Conservation (phyloP, 2,329 filamentous ascomycete species). For the Diaporthe vexans region DNA sequence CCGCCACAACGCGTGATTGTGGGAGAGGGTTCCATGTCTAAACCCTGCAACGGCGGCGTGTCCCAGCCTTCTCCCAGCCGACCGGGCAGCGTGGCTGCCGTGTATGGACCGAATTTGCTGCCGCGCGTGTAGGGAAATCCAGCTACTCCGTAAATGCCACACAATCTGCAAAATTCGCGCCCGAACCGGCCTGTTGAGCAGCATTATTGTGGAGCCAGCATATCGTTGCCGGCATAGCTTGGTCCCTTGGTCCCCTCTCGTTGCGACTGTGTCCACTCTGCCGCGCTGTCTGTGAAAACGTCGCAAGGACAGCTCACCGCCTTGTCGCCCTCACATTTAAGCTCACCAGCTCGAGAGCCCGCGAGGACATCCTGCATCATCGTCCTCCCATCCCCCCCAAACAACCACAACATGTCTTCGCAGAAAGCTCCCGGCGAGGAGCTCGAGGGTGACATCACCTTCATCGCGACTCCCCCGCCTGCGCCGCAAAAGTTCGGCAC, state of each 20-base stretch:
- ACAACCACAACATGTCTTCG: constrained; percentile 12
- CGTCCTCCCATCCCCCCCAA: constrained; percentile 5
- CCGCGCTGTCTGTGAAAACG: constrained; percentile 21
- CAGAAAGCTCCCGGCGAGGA: constrained; percentile 15
- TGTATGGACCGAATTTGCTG: not conserved
- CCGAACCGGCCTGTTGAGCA: not conserved
- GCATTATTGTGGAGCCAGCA: constrained; percentile 1
- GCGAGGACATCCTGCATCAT: not conserved
- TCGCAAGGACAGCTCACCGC: constrained; percentile 32
- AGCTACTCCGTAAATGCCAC: constrained; percentile 6
- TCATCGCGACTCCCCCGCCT: constrained; percentile 69
- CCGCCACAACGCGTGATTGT: constrained; percentile 22
- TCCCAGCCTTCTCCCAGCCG: not conserved
- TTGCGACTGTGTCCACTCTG: constrained; percentile 9
- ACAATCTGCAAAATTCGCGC: constrained; percentile 6
- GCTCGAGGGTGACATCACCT: constrained; percentile 62
- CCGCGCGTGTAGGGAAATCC: constrained; percentile 8
- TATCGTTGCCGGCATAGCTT: constrained; percentile 6
- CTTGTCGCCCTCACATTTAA: constrained; percentile 8
- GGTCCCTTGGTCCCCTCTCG: not conserved
- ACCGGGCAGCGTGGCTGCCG: not conserved
- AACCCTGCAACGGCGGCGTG: constrained; percentile 23
- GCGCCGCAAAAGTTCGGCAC: constrained; percentile 63
- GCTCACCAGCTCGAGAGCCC: constrained; percentile 3
- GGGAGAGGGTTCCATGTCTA: constrained; percentile 18